Percentiles rank a stretch among this genome's conserved stretches.
These are phyloP conservation scores for Penicillium salamii DNA, from an alignment of 495 filamentous ascomycete genomes.

Conservation along the genomic window DNA sequence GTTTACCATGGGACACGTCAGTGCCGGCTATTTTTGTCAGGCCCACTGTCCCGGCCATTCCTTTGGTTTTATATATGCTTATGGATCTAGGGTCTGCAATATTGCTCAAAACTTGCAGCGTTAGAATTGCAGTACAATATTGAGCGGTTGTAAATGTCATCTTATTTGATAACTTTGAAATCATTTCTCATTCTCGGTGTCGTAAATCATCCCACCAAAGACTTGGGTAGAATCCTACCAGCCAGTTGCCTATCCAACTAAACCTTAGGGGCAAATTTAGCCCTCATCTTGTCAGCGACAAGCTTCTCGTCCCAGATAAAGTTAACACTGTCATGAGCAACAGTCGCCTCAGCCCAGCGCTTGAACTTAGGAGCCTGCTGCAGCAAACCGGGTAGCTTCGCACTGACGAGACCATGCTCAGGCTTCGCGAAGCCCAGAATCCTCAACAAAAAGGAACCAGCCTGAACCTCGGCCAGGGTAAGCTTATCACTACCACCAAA, in stretches of 20 bases:
- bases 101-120: no score
- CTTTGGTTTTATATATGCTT: neutral
- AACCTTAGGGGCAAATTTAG: conserved; percentile 24
- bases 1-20: conserved; percentile 20
- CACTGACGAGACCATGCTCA: conserved; percentile 49
- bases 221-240: no score
- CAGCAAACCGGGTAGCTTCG: conserved; percentile 44
- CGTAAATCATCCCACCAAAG: no score
- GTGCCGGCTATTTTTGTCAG: conserved; percentile 9
- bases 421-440: conserved; percentile 49
- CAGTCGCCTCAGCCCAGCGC: conserved; percentile 64
- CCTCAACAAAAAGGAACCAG: conserved; percentile 66
- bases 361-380: conserved; percentile 61
- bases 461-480: conserved; percentile 72
- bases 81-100: no score
- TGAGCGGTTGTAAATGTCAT: no score
- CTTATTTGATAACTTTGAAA: no score
- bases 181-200: no score
- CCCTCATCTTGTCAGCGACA: conserved; percentile 21
- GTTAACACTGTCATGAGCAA: conserved; percentile 62
- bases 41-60: neutral
- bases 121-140: no score
- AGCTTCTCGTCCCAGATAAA: conserved; percentile 56
- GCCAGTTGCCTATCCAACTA: conserved; percentile 2
- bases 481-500: conserved; percentile 76